phyloP scores from a whole-genome alignment of 306 rosid species.

The Vicia faba region DNA sequence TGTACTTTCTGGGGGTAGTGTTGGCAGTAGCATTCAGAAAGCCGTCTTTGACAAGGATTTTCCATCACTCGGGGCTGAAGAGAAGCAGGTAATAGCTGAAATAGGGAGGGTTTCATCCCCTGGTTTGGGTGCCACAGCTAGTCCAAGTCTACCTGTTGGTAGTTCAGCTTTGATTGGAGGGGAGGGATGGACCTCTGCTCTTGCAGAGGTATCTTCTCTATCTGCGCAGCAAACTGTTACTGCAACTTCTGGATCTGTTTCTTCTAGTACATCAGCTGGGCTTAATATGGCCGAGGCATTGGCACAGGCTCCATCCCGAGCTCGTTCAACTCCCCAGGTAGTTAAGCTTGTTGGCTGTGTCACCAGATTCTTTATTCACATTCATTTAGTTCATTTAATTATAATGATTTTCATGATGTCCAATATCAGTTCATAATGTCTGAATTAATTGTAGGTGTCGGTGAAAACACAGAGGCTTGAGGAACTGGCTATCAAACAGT shows the following conservation, averaged over 20 bases:
- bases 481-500: slow-evolving; percentile 93
- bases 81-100: slow-evolving; percentile 68
- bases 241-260: slow-evolving; percentile 49
- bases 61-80: slow-evolving; percentile 90
- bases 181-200: slow-evolving; percentile 94
- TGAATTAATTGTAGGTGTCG: slow-evolving; percentile 54
- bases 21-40: slow-evolving; percentile 65
- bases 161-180: slow-evolving; percentile 84
- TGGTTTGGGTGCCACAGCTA: slow-evolving; percentile 64
- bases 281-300: slow-evolving; percentile 97
- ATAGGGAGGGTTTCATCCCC: slow-evolving; percentile 85
- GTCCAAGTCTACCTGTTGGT: slow-evolving; percentile 76
- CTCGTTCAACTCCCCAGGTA: slow-evolving; percentile 81
- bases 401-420: slow-evolving; percentile 12
- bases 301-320: slow-evolving; percentile 75
- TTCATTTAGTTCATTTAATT: slow-evolving; percentile 17
- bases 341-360: slow-evolving; percentile 36
- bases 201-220: slow-evolving; percentile 76
- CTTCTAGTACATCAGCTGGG: slow-evolving; percentile 51
- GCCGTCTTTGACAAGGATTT: slow-evolving; percentile 92
- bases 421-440: slow-evolving; percentile 23
- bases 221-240: slow-evolving; percentile 55
- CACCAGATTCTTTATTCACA: slow-evolving; percentile 19
- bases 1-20: slow-evolving; percentile 52
- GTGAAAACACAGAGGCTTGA: slow-evolving; percentile 88